These are phyloP conservation scores for Xylaria sp. DNA, from an alignment of 2,329 filamentous ascomycete genomes.

Conservation along the genomic window DNA sequence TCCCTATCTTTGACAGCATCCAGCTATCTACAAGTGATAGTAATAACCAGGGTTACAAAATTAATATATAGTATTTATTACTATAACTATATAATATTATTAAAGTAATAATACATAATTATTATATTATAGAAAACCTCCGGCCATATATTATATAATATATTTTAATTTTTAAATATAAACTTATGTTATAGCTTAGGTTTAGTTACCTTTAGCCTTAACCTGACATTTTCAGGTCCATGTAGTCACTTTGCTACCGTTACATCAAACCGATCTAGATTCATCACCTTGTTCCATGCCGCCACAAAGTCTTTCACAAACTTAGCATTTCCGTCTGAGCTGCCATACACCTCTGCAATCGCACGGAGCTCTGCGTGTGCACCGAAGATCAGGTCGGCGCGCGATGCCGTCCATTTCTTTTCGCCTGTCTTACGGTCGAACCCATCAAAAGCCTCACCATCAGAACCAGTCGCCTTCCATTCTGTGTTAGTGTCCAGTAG, in stretches of 20 bases:
- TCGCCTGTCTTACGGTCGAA: slow-evolving; percentile 72
- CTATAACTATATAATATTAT: no score
- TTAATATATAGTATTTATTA: no score
- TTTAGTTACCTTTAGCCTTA: background rate
- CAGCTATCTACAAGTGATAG: background rate
- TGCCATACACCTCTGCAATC: slow-evolving; percentile 75
- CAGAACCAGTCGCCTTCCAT: slow-evolving; percentile 68
- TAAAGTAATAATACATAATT: no score
- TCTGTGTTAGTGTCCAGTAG: slow-evolving; percentile 73
- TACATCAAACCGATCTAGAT: slow-evolving; percentile 74
- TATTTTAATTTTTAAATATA: slow-evolving; percentile 1
- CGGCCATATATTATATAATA: no score
- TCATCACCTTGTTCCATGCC: slow-evolving; percentile 81
- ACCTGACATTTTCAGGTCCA: background rate
- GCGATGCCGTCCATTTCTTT: slow-evolving; percentile 76
- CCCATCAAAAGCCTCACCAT: slow-evolving; percentile 70
- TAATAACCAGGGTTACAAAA: no score
- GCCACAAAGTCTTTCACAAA: slow-evolving; percentile 78
- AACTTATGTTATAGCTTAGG: slow-evolving; percentile 19
- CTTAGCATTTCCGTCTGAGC: slow-evolving; percentile 68
- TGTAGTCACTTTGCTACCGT: slow-evolving; percentile 21
- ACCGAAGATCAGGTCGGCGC: slow-evolving; percentile 76
- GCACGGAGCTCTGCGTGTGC: slow-evolving; percentile 80
- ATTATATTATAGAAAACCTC: no score
- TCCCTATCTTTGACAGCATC: slow-evolving; percentile 29